A percentile compares a stretch with the other conserved stretches of the same genome.
Evolutionary conservation across 345 rosid species (phyloP).

Genomic region (Mallotus nudiflorus): DNA sequence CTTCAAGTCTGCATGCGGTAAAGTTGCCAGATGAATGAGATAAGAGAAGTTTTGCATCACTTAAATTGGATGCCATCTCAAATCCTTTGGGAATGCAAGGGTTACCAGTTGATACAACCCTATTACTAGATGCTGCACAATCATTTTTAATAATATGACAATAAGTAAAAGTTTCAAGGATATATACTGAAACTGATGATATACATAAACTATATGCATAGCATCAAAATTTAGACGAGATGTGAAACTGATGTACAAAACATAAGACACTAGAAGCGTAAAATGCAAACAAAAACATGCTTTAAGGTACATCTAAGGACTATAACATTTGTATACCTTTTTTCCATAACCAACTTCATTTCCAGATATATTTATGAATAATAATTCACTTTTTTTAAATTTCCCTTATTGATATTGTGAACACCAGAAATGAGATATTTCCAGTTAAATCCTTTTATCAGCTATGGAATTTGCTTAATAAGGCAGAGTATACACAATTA

Average conservation of each 20-base stretch:
- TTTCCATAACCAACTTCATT: neutral
- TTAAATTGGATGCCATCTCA: slow-evolving; percentile 19
- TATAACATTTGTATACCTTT: neutral
- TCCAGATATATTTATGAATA: neutral
- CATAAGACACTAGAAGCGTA: neutral
- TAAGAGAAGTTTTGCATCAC: slow-evolving; percentile 20
- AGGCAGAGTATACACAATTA: neutral
- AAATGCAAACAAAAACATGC: neutral
- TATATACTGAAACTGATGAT: slow-evolving; percentile 5
- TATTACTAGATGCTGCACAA: slow-evolving; percentile 28
- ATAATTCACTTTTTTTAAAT: neutral
- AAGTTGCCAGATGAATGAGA: slow-evolving; percentile 43
- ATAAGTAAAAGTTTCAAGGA: slow-evolving; percentile 5
- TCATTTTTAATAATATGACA: neutral
- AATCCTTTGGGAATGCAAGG: slow-evolving; percentile 49
- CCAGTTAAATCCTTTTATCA: neutral
- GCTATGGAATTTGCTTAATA: neutral
- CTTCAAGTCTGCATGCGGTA: slow-evolving; percentile 43
- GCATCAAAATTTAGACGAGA: neutral
- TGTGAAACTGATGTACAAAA: neutral
- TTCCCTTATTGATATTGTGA: neutral
- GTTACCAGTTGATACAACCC: slow-evolving; percentile 16
- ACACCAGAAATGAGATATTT: neutral
- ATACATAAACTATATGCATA: neutral
- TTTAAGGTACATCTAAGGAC: neutral